phyloP scores from a whole-genome alignment of 139 green algal species.

The Parachlorella kessleri region DNA sequence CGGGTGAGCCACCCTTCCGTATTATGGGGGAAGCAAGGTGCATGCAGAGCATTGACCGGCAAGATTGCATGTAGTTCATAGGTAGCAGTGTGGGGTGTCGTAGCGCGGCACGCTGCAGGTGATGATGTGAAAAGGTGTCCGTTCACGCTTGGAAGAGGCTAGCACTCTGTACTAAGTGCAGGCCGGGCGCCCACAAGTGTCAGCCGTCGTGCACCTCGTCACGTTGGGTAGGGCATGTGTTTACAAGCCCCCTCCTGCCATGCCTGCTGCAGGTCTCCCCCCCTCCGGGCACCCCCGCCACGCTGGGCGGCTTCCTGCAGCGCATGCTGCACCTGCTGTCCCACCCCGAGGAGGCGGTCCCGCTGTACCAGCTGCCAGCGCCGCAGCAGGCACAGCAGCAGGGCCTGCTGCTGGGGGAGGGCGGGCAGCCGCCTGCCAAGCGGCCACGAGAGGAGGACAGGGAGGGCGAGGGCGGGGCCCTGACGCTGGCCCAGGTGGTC shows the following conservation, averaged over 20 bases:
- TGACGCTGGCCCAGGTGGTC: not conserved
- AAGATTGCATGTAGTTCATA: too few relatives aligned
- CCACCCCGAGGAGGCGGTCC: constrained; percentile 39
- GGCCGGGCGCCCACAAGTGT: too few relatives aligned
- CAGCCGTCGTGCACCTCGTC: too few relatives aligned
- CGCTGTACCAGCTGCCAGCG: constrained; percentile 28
- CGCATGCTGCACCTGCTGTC: constrained; percentile 59
- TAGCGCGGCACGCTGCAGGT: too few relatives aligned
- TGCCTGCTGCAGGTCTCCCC: not conserved
- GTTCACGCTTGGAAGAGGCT: too few relatives aligned
- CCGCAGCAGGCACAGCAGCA: not conserved
- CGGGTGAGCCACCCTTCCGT: constrained; percentile 15
- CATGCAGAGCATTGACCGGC: too few relatives aligned
- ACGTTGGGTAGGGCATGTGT: too few relatives aligned
- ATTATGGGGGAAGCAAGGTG: too few relatives aligned
- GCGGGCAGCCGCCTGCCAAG: not conserved
- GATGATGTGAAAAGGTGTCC: too few relatives aligned
- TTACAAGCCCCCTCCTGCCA: too few relatives aligned
- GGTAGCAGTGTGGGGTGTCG: too few relatives aligned
- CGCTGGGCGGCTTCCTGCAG: constrained; percentile 65
- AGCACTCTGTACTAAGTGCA: too few relatives aligned
- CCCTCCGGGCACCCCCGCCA: constrained; percentile 6
- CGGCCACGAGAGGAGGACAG: not conserved
- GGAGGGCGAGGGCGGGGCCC: not conserved
- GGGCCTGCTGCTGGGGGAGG: not conserved